phyloP scores from a whole-genome alignment of 345 rosid genomes.

The Cardamine chenopodiifolia region DNA sequence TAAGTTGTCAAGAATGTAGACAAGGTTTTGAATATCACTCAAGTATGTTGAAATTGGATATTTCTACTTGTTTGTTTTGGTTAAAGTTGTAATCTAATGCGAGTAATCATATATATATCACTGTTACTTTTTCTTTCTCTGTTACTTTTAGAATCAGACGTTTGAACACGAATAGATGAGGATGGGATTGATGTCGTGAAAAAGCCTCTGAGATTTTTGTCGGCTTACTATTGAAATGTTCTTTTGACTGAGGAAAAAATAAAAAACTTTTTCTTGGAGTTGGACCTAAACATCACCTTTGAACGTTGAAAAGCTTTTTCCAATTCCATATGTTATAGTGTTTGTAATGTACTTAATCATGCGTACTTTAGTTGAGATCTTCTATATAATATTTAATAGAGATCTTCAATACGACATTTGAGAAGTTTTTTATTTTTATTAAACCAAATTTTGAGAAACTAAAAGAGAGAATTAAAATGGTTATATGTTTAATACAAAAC shows the following conservation, averaged over 20 bases:
- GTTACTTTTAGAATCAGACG: conserved; percentile 28
- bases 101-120: conserved; percentile 5
- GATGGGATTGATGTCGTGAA: conserved; percentile 34
- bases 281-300: conserved; percentile 9
- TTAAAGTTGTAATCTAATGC: not conserved
- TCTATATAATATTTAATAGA: not conserved
- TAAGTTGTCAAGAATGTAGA: not conserved
- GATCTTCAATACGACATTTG: not conserved
- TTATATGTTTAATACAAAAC: not conserved
- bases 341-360: conserved; percentile 1
- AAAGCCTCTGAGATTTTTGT: conserved; percentile 40
- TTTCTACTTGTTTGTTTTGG: not conserved
- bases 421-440: not conserved
- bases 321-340: not conserved
- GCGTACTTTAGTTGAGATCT: not conserved
- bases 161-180: conserved; percentile 41
- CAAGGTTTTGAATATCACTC: not conserved
- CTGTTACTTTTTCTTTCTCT: not conserved
- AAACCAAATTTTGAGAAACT: not conserved
- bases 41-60: not conserved
- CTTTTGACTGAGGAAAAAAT: conserved; percentile 39
- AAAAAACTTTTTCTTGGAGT: conserved; percentile 8
- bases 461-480: not conserved
- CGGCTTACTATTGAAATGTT: conserved; percentile 34
- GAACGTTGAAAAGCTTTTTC: conserved; percentile 24